Evolutionary conservation across 2,329 filamentous ascomycete species (phyloP), one percentile per base, ranked within the genome.

Genomic region (Talaromyces islandicus): DNA sequence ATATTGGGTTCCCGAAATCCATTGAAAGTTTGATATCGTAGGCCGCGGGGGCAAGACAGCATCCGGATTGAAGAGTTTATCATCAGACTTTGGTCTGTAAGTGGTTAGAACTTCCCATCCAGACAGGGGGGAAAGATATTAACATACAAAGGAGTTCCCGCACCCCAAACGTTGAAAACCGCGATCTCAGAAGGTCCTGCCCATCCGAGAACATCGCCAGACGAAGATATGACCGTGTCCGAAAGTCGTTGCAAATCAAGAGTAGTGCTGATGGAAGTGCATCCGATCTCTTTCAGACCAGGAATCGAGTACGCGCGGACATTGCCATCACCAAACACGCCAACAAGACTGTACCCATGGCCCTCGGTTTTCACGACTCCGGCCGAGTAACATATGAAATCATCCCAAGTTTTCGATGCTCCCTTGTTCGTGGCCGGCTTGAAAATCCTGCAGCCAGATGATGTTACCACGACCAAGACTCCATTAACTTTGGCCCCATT

Each of bases 1-100:
- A 67, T 95, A 89, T 74, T 97, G 93, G 1, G 93, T 97, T 4
- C 94, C 94, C 0, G 92, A 89, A 57, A 99, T 91, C 94, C 94
- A 99, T 75, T 97, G 92, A 41, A 99, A 76, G 68, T 95, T 96
- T 21, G 90, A 95, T 62, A 99, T 99, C 0, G 92, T 96, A 0
- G 94, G 94, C 2, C 94, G 86, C 12, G 91, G 83, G 1, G 92
- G 93, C 24, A 89, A 83, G 17, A 83, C 71, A 0, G 90, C 83
- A 60, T 89, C 81, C 0, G 90, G 87, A 70, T 97, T 96, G 74
- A 90, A 85, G 3, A 99, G 80, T 7, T 81, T 85, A 70, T 97
- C 92, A n/a, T 85, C 77, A 17, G 78, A 77, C 50, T 70, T 75
- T n/a, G 74, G 72, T 57, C 80, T 82, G 61, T 35, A 35, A 29